Percentiles rank a stretch among this genome's conserved stretches.
Conservation (phyloP, 2,329 filamentous ascomycete species). For the Fusarium secorum region DNA sequence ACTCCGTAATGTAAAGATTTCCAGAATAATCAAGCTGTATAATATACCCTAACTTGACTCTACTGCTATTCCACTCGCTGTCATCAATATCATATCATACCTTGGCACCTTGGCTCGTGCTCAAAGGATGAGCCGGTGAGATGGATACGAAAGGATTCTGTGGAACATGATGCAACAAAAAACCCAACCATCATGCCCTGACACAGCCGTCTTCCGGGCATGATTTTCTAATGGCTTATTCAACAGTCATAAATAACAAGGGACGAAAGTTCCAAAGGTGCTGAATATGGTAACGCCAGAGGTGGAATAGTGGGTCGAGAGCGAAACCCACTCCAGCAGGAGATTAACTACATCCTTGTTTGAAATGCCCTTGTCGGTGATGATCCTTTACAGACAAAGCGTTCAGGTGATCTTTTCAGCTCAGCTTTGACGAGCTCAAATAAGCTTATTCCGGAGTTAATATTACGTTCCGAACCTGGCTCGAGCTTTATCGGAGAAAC, state of each 20-base stretch:
- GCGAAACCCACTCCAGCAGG: neutral
- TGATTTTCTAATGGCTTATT: neutral
- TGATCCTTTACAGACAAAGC: neutral
- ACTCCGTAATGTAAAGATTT: neutral
- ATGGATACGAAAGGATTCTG: neutral
- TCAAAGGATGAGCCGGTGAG: conserved; percentile 1
- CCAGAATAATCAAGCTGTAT: neutral
- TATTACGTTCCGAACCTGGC: neutral
- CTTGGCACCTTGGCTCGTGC: neutral
- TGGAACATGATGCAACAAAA: neutral
- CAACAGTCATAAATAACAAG: neutral
- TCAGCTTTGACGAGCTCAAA: neutral
- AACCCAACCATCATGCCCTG: neutral
- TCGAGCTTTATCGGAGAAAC: conserved; percentile 3
- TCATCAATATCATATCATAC: neutral
- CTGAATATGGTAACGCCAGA: neutral
- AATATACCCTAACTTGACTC: neutral
- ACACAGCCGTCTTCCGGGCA: neutral
- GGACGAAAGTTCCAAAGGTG: neutral
- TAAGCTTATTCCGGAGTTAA: neutral
- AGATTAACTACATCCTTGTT: neutral
- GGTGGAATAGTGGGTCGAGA: neutral
- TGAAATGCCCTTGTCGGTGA: neutral
- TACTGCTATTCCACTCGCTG: neutral
- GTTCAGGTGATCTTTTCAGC: neutral